phyloP scores from a whole-genome alignment of 495 filamentous ascomycete genomes.

The Talaromyces liani region DNA sequence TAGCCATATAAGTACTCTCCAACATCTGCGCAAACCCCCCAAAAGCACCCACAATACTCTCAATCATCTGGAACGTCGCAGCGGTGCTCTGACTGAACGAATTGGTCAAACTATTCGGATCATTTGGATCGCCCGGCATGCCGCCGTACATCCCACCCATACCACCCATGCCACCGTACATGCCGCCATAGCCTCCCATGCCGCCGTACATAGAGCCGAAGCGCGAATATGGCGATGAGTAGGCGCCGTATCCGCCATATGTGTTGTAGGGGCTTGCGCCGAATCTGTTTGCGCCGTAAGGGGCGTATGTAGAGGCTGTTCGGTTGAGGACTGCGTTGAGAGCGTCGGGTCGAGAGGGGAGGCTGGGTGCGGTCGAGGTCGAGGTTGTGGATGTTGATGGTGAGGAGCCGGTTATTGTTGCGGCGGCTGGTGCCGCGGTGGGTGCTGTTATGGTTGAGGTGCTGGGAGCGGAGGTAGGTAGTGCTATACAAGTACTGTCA shows the following conservation, averaged over 20 bases:
- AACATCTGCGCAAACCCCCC: slow-evolving; percentile 99
- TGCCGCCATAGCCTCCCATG: slow-evolving; percentile 29
- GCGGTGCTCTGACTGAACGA: slow-evolving; percentile 87
- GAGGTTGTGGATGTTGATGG: slow-evolving; percentile 35
- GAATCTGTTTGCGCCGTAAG: slow-evolving; percentile 58
- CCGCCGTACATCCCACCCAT: slow-evolving; percentile 31
- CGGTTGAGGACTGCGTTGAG: slow-evolving; percentile 72
- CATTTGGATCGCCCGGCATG: slow-evolving; percentile 62
- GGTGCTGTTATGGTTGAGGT: slow-evolving; percentile 25
- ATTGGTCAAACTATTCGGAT: slow-evolving; percentile 86
- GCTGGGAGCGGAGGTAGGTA: background rate
- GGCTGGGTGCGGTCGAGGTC: slow-evolving; percentile 50
- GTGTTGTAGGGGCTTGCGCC: slow-evolving; percentile 44
- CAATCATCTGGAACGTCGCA: slow-evolving; percentile 98
- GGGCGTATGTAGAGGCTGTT: slow-evolving; percentile 76
- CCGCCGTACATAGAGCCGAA: slow-evolving; percentile 54
- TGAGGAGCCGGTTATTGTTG: slow-evolving; percentile 22
- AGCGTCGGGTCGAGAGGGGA: slow-evolving; percentile 72
- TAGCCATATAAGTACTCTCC: slow-evolving; percentile 99
- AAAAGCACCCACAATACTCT: slow-evolving; percentile 94
- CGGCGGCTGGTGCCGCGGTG: slow-evolving; percentile 29
- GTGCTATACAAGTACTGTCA: background rate
- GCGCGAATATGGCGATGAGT: slow-evolving; percentile 60
- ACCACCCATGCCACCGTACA: slow-evolving; percentile 44
- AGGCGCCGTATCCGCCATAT: slow-evolving; percentile 41